Conservation (phyloP, 208 protist species). For the Trypanosoma melophagium region DNA sequence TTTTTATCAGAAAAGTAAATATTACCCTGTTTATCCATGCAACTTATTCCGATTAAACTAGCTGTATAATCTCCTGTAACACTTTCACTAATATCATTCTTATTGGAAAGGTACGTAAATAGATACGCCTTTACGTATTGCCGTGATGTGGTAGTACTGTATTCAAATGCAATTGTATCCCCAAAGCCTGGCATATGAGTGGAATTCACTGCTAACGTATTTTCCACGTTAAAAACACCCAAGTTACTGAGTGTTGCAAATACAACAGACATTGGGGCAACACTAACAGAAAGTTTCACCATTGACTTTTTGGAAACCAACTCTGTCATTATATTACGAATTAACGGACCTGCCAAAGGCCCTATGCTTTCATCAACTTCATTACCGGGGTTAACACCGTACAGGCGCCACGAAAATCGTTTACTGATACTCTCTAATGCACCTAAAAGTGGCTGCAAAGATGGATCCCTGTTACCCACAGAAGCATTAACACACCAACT, state of each 20-base stretch:
- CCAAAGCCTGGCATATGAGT: slow-evolving; percentile 9
- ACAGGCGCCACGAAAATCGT: slow-evolving; percentile 21
- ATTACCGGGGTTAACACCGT: slow-evolving; percentile 10
- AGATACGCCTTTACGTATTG: slow-evolving; percentile 13
- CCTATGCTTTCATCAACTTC: slow-evolving; percentile 7
- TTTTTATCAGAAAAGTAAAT: slow-evolving; percentile 11
- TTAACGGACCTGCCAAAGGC: slow-evolving; percentile 17
- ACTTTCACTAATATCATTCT: too few species aligned
- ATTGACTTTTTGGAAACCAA: background rate
- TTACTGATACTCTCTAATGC: slow-evolving; percentile 2
- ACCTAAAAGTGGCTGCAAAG: slow-evolving; percentile 7
- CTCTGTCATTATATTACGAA: slow-evolving; percentile 11
- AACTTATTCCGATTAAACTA: slow-evolving; percentile 6
- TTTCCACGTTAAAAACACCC: slow-evolving; percentile 17
- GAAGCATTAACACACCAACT: slow-evolving; percentile 20
- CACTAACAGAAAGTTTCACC: slow-evolving; percentile 7
- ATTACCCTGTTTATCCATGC: slow-evolving; percentile 11
- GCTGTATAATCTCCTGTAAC: background rate
- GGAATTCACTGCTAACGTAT: slow-evolving; percentile 6
- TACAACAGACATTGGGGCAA: slow-evolving; percentile 16
- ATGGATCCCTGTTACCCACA: slow-evolving; percentile 4
- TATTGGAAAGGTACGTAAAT: background rate
- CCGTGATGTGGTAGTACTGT: background rate
- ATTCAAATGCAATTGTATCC: slow-evolving; percentile 23
- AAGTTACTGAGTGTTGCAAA: slow-evolving; percentile 11